A percentile compares a stretch with the other conserved stretches of the same genome.
Evolutionary conservation across 768 basidiomycete genomes (phyloP).

Genomic region (Kwoniella botswanensis): DNA sequence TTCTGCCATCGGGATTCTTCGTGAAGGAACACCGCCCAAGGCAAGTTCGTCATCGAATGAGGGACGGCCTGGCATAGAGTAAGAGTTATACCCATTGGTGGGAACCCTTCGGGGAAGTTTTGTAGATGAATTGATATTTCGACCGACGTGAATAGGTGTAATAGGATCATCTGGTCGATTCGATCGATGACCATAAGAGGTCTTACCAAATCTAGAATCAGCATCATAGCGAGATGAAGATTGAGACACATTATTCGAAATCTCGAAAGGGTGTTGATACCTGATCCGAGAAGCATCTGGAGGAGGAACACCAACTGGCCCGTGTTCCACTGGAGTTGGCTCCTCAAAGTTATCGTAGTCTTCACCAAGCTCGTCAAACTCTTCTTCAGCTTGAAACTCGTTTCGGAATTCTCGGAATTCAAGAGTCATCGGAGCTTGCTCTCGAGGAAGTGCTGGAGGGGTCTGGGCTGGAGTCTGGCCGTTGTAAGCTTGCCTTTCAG

Average conservation of each 20-base stretch:
- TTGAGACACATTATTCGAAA: not conserved
- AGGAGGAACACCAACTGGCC: not conserved
- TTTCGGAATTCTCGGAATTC: not conserved
- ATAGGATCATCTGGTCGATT: too few species aligned
- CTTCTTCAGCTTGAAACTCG: not conserved
- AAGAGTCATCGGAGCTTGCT: not conserved
- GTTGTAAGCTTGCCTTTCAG: not conserved
- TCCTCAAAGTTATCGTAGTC: not conserved
- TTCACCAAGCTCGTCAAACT: not conserved
- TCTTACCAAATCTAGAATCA: not conserved
- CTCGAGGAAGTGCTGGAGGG: not conserved
- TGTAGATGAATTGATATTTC: not conserved
- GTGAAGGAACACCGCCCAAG: too few species aligned
- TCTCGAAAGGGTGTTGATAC: too few species aligned
- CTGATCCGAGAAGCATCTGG: too few species aligned
- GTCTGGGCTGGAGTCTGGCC: not conserved
- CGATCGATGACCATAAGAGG: not conserved
- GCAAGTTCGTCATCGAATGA: not conserved
- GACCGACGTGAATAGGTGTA: not conserved
- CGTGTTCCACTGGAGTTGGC: not conserved
- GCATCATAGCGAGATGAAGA: not conserved
- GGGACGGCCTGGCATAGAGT: not conserved
- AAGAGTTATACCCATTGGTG: not conserved
- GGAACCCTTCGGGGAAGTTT: not conserved
- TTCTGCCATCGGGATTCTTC: not conserved